phyloP scores from a whole-genome alignment of 345 rosid genomes.

The Populus pruinosa region DNA sequence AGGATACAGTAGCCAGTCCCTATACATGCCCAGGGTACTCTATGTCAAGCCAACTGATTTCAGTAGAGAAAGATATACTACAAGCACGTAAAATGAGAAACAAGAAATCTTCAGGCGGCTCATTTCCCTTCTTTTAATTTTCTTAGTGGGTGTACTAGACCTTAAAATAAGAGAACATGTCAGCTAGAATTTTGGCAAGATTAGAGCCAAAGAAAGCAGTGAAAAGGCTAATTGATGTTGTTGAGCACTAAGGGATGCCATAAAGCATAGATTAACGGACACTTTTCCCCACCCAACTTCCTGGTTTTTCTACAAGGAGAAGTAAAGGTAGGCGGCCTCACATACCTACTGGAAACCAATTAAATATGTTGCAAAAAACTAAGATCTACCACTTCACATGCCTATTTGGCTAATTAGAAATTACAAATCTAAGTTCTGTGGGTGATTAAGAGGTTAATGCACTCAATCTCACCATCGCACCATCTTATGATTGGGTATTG shows the following conservation, averaged over 20 bases:
- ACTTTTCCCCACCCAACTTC: slow-evolving; percentile 6
- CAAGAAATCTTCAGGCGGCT: slow-evolving; percentile 20
- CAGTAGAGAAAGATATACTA: slow-evolving; percentile 3
- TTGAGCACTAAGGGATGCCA: slow-evolving; percentile 29
- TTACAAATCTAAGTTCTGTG: background rate
- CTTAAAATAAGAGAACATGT: slow-evolving; percentile 47
- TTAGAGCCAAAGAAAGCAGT: slow-evolving; percentile 24
- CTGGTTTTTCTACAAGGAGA: background rate
- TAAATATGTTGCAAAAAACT: background rate
- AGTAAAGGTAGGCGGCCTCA: background rate
- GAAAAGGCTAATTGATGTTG: slow-evolving; percentile 38
- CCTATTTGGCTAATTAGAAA: background rate
- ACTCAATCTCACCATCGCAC: background rate
- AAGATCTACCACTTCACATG: background rate
- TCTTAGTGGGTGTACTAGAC: slow-evolving; percentile 37
- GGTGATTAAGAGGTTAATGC: background rate
- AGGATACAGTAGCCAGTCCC: background rate
- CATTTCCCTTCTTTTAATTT: slow-evolving; percentile 5
- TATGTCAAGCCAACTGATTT: background rate
- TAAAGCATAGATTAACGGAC: slow-evolving; percentile 8
- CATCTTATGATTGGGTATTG: background rate
- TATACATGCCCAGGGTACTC: background rate
- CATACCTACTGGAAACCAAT: background rate
- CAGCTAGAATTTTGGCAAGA: slow-evolving; percentile 36
- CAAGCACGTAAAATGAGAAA: slow-evolving; percentile 6